Evolutionary conservation across 163 green algal species (phyloP), one percentile per base, ranked within the genome.

Genomic region (Chlamydomonas reinhardtii): DNA sequence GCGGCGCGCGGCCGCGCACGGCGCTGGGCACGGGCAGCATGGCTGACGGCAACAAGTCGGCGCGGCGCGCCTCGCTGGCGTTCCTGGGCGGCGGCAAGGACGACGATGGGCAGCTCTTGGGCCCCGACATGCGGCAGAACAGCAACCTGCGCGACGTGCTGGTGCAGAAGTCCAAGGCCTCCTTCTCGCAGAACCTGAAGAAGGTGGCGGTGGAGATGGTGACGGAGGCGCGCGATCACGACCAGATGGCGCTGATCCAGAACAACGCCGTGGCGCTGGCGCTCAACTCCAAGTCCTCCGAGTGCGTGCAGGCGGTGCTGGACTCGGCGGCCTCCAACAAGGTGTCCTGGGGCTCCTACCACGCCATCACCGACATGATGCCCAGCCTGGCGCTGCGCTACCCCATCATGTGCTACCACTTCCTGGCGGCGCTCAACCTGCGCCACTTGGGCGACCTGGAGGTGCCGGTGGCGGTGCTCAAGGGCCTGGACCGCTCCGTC

Each of bases 351-450:
- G 89, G 86, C 73, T 89, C 75, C 74, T 92, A 91, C 70, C 89
- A 92, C 74, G 86, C 86, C 65, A 91, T 92, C 73, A 92, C 89
- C 17, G 89, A 92, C 83, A 92, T 92, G 86, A 91, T 92, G 48
- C 89, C 89, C 31, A 78, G 35, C 29, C 83, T 92, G 73, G 86
- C 89, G 29, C 85, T 90, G 61, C 82, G 89, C 76, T 92, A 92
- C 86, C 89, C 89, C 71, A 90, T 87, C 89, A 92, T 92, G 89
- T 92, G 89, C 86, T 92, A 91, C 78, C 76, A 83, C 43, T 83
- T 88, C 73, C 73, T 82, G 29, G 81, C 81, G 27, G 56, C 56
- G 9, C 71, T 87, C 27, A 71, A 87, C 81, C 81, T 87, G 64
- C 54, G 70, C 24, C 20, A 86, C 48, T 54, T 91, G 64, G 88